phyloP scores from a whole-genome alignment of 208 protist genomes.

The Acanthamoeba triangularis region DNA sequence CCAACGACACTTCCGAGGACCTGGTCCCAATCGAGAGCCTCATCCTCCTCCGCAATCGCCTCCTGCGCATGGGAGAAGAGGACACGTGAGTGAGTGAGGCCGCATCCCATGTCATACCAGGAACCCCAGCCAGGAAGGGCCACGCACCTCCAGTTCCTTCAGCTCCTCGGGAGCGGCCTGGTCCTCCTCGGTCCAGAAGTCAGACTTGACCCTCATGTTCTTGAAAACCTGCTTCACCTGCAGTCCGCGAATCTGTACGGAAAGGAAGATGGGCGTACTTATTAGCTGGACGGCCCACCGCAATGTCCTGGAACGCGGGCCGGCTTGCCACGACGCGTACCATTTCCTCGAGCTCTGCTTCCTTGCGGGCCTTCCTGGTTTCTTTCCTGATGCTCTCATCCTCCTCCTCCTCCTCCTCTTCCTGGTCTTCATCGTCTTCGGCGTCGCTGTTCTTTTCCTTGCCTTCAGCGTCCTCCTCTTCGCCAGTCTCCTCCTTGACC shows the following conservation, averaged over 20 bases:
- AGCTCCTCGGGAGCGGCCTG: slow-evolving; percentile 12
- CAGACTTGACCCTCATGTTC: slow-evolving; percentile 25
- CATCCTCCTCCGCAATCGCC: not conserved
- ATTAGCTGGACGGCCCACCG: not conserved
- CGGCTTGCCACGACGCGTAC: not conserved
- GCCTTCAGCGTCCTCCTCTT: slow-evolving; percentile 23
- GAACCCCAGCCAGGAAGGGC: no score
- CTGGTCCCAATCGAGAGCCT: slow-evolving; percentile 48
- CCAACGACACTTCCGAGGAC: slow-evolving; percentile 62
- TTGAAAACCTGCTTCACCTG: slow-evolving; percentile 55
- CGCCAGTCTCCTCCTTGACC: slow-evolving; percentile 49
- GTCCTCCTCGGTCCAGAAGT: slow-evolving; percentile 49
- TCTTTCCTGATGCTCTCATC: not conserved
- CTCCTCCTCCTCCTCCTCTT: slow-evolving; percentile 44
- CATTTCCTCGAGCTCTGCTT: not conserved
- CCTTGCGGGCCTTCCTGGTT: slow-evolving; percentile 12
- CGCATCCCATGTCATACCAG: no score
- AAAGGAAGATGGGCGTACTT: not conserved
- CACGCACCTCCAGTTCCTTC: not conserved
- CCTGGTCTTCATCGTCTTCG: slow-evolving; percentile 26
- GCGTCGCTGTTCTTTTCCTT: slow-evolving; percentile 50
- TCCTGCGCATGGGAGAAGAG: not conserved
- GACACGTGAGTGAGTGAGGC: not conserved
- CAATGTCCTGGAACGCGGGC: not conserved
- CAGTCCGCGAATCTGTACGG: not conserved